These are phyloP conservation scores for Leccinum broughii DNA, from an alignment of 768 basidiomycete species.

Conservation along the genomic window DNA sequence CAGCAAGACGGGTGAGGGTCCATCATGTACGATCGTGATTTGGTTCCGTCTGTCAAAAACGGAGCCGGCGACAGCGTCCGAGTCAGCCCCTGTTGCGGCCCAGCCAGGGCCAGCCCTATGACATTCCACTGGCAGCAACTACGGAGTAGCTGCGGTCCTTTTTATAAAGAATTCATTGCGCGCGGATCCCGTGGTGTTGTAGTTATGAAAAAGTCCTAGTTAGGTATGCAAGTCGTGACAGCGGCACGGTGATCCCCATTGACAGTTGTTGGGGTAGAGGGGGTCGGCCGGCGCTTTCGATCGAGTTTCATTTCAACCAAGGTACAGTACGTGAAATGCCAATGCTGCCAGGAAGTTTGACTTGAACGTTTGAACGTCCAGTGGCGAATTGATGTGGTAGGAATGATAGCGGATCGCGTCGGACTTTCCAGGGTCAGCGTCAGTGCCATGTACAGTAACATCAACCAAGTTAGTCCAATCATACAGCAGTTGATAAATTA, in stretches of 20 bases:
- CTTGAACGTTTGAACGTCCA: background rate
- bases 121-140: no score
- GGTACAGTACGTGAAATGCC: background rate
- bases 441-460: background rate
- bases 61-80: no score
- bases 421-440: background rate
- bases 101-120: no score
- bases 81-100: no score
- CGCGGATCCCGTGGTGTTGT: no score
- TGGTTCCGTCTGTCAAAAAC: no score
- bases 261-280: background rate
- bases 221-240: background rate
- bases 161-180: no score
- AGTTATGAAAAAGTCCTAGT: no score
- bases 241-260: background rate
- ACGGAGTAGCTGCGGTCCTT: no score
- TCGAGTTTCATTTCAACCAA: background rate
- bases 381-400: background rate
- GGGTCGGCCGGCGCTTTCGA: background rate
- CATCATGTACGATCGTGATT: no score
- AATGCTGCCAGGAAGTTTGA: background rate
- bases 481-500: constrained; percentile 22
- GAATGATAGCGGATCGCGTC: background rate
- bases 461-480: background rate
- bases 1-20: no score